Evolutionary conservation across 179 eudicot genomes (phyloP), one percentile per base, ranked within the genome.

Genomic region (Amaranthus tricolor): DNA sequence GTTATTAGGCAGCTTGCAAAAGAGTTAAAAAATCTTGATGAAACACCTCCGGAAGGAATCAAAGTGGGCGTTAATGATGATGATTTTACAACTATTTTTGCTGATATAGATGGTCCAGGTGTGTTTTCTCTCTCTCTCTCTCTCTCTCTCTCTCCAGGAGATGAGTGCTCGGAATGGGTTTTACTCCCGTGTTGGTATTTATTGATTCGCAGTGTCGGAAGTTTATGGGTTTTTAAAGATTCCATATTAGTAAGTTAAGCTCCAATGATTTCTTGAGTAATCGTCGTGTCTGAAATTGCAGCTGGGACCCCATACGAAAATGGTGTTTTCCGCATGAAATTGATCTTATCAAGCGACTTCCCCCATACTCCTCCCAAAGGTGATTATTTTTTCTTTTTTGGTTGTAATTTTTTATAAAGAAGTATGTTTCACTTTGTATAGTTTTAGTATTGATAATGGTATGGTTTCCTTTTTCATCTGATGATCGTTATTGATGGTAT

Each of bases 51-150:
- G 0, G 99, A 95, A 77, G 97, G 97, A 77, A 95, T 95, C 75
- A 95, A 88, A 88, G 98, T 94, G 40, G 90, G 89, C 49, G 91
- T 92, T 47, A 90, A 90, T 65, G 97, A 94, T 79, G 98, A 94
- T 79, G 91, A 92, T 80, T 94, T 94, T 74, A 91, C 99, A 51
- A 91, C 82, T 43, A 95, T 93, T 78, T 93, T 62, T 74, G 99
- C 97, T 45, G 99, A 95, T 76, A 93, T 95, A 70, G 97, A 95
- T 73, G 99, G 99, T 70, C 99, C 97, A 70, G 96, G 99, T 90
- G 80, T 78, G 70, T 66, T 53, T 64, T 47, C 62, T n/a, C 40
- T 31, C 40, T 31, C 40, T 31, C 40, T 31, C 21, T 9, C 31
- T 76, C 53, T 54, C 31, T 52, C 52, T 68, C 52, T 20, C 31